Evolutionary conservation across 352 stramenopile genomes (phyloP).

Genomic region (Phytopythium aichiense): DNA sequence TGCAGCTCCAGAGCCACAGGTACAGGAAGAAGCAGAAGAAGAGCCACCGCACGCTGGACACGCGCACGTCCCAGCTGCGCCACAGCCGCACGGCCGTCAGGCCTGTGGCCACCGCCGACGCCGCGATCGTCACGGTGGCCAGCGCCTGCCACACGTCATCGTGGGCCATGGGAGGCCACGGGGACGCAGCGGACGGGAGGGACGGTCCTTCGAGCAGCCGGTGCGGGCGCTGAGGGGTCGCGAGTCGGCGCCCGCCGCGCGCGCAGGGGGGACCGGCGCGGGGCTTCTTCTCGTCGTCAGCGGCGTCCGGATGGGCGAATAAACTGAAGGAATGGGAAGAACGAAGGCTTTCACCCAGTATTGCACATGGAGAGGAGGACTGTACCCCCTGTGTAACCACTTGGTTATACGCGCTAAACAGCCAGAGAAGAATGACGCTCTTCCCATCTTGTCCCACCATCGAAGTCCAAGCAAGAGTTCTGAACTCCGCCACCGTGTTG

Average conservation of each 20-base stretch:
- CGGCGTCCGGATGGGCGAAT: not conserved
- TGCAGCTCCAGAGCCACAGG: slow-evolving; percentile 31
- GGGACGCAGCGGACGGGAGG: not conserved
- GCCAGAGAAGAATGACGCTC: too few relatives aligned
- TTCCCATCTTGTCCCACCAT: too few relatives aligned
- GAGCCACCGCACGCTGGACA: slow-evolving; percentile 55
- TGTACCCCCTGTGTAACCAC: too few relatives aligned
- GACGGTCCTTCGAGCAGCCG: too few relatives aligned
- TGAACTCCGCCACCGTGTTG: too few relatives aligned
- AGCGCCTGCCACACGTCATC: slow-evolving; percentile 25
- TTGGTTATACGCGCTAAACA: too few relatives aligned
- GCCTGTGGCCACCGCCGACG: slow-evolving; percentile 33
- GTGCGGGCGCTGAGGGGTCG: not conserved
- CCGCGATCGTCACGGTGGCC: slow-evolving; percentile 23
- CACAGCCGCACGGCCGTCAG: slow-evolving; percentile 39
- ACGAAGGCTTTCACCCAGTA: too few relatives aligned
- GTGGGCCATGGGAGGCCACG: not conserved
- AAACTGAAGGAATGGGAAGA: not conserved
- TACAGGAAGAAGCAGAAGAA: slow-evolving; percentile 62
- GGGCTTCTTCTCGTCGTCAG: not conserved
- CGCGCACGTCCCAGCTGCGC: slow-evolving; percentile 39
- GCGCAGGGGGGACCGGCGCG: not conserved
- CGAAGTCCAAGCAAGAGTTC: too few relatives aligned
- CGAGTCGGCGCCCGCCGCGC: not conserved
- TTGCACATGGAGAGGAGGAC: too few relatives aligned